Conservation (phyloP, 2,329 filamentous ascomycete species). For the Colletotrichum sp. region DNA sequence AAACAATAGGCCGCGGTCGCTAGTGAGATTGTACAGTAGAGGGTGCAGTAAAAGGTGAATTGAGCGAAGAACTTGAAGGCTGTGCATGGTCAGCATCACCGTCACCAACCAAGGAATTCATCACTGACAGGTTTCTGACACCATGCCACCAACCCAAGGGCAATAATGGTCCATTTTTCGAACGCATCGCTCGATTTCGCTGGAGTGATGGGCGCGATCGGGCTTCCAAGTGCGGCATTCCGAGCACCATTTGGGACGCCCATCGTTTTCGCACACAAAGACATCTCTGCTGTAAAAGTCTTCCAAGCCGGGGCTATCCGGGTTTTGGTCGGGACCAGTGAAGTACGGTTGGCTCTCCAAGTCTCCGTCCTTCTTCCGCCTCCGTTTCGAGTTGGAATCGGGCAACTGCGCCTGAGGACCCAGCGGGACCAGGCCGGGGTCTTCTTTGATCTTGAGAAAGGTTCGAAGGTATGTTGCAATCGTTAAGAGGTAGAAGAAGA, state of each 20-base stretch:
- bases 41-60: slow-evolving; percentile 75
- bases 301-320: slow-evolving; percentile 73
- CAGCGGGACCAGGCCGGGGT: slow-evolving; percentile 77
- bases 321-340: slow-evolving; percentile 47
- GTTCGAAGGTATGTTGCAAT: slow-evolving; percentile 74
- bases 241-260: slow-evolving; percentile 86
- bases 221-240: slow-evolving; percentile 87
- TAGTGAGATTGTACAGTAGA: slow-evolving; percentile 71
- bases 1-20: slow-evolving; percentile 70
- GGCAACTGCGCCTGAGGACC: slow-evolving; percentile 34
- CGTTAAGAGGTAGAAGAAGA: slow-evolving; percentile 72
- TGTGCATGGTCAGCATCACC: slow-evolving; percentile 28
- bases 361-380: slow-evolving; percentile 31
- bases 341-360: slow-evolving; percentile 38
- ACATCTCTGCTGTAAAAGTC: slow-evolving; percentile 82
- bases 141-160: slow-evolving; percentile 94
- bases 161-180: slow-evolving; percentile 95
- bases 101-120: not conserved
- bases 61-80: slow-evolving; percentile 93
- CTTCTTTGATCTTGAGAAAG: slow-evolving; percentile 67
- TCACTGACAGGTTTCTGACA: slow-evolving; percentile 75
- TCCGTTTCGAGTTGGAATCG: slow-evolving; percentile 24
- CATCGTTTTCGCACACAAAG: slow-evolving; percentile 84
- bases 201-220: slow-evolving; percentile 86
- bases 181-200: slow-evolving; percentile 81